A percentile compares a stretch with the other conserved stretches of the same genome.
These are phyloP conservation scores for Sutorius eximius DNA, from an alignment of 1,284 basidiomycete species.

Conservation along the genomic window DNA sequence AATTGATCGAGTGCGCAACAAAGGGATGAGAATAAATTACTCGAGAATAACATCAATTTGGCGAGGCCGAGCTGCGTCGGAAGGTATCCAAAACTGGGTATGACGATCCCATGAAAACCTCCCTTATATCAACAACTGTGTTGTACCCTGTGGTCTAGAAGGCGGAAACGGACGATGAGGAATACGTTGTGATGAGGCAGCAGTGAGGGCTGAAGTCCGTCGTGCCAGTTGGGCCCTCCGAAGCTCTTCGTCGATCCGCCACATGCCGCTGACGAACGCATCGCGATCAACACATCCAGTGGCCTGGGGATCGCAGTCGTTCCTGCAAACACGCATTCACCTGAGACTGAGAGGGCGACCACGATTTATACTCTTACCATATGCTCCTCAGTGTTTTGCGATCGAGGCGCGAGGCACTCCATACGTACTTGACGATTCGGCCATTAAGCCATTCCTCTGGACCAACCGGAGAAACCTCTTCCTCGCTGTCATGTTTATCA, in stretches of 20 bases:
- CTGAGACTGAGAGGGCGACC: background rate
- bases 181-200: conserved; percentile 36
- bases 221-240: conserved; percentile 50
- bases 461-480: conserved; percentile 29
- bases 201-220: conserved; percentile 40
- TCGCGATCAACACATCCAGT: conserved; percentile 62
- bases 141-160: conserved; percentile 14
- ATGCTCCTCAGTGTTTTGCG: conserved; percentile 55
- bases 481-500: conserved; percentile 36
- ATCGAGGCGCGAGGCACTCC: conserved; percentile 61
- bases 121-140: conserved; percentile 18
- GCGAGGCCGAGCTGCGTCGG: background rate
- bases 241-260: conserved; percentile 83
- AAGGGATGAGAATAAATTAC: conserved; percentile 18
- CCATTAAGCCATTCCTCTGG: conserved; percentile 55
- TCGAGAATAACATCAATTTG: background rate
- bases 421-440: conserved; percentile 56
- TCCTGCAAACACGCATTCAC: conserved; percentile 39
- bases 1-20: background rate
- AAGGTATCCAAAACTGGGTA: conserved; percentile 26
- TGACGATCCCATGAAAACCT: conserved; percentile 5
- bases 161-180: conserved; percentile 33
- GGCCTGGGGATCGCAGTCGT: conserved; percentile 59
- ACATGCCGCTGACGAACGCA: conserved; percentile 74
- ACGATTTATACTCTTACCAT: conserved; percentile 48